A percentile compares a stretch with the other conserved stretches of the same genome.
These are phyloP conservation scores for Henckelia pumila DNA, from an alignment of 257 asterid species.

Conservation along the genomic window DNA sequence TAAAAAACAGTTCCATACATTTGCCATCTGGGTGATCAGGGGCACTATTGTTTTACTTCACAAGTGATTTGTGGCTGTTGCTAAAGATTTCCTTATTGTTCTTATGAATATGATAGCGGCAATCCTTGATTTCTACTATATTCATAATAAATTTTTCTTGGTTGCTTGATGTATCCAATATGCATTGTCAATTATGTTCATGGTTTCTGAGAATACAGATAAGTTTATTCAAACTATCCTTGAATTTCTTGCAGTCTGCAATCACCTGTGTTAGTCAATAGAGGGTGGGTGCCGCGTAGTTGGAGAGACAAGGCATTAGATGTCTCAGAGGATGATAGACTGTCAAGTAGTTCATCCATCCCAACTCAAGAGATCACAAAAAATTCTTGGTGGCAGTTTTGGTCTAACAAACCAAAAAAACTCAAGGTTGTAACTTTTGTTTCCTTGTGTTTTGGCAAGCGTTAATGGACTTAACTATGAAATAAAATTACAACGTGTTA, in stretches of 20 bases:
- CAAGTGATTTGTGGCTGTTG: not conserved
- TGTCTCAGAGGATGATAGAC: constrained; percentile 32
- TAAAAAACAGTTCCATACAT: not conserved
- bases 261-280: constrained; percentile 74
- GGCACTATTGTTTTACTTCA: not conserved
- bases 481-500: constrained; percentile 30
- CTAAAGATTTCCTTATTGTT: not conserved
- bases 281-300: constrained; percentile 98
- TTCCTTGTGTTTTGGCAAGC: constrained; percentile 20
- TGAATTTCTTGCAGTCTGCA: constrained; percentile 51
- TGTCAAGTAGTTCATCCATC: constrained; percentile 33
- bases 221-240: constrained; percentile 31
- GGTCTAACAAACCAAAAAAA: constrained; percentile 47
- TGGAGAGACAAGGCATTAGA: constrained; percentile 77
- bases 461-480: constrained; percentile 19
- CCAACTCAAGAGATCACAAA: constrained; percentile 39
- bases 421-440: constrained; percentile 39
- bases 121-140: not conserved
- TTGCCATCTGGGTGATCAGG: not conserved
- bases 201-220: constrained; percentile 25
- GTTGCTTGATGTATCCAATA: constrained; percentile 20
- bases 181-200: not conserved
- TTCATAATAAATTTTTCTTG: not conserved
- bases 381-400: constrained; percentile 58
- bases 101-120: not conserved